phyloP scores from a whole-genome alignment of 345 rosid genomes.

The Stellera chamaejasme region DNA sequence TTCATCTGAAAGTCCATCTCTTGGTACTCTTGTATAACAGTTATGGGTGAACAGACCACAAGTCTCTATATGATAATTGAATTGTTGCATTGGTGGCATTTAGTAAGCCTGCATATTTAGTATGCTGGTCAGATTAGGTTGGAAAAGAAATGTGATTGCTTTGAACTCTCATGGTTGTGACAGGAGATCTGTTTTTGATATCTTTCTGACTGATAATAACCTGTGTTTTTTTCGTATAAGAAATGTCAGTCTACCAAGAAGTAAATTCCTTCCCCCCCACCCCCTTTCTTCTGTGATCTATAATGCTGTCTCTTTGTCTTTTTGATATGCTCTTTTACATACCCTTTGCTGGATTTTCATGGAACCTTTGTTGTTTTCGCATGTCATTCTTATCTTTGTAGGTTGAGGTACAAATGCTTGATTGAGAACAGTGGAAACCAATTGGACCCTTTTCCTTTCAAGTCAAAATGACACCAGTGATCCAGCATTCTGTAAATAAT shows the following conservation, averaged over 20 bases:
- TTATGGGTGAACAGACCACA: no score
- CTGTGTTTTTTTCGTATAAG: background rate
- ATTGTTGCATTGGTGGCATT: no score
- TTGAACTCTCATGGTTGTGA: no score
- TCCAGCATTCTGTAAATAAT: constrained; percentile 53
- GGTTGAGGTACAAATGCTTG: constrained; percentile 28
- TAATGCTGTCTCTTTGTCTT: background rate
- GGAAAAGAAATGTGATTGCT: no score
- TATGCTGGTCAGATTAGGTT: no score
- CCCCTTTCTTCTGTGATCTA: background rate
- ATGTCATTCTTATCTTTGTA: constrained; percentile 12
- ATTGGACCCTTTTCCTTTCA: constrained; percentile 5
- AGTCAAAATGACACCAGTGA: constrained; percentile 49
- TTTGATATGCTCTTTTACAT: background rate
- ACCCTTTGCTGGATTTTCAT: background rate
- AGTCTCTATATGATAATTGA: no score
- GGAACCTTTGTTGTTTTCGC: constrained; percentile 5
- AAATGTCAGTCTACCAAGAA: background rate
- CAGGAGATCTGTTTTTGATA: no score
- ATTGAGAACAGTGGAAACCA: constrained; percentile 17
- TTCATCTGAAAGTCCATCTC: no score
- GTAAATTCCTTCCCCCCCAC: constrained; percentile 1
- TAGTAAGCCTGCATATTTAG: no score
- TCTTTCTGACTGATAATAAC: no score
- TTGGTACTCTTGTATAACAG: no score